Evolutionary conservation across 2,329 filamentous ascomycete species (phyloP).

Genomic region (Thermothelomyces thermophilus): DNA sequence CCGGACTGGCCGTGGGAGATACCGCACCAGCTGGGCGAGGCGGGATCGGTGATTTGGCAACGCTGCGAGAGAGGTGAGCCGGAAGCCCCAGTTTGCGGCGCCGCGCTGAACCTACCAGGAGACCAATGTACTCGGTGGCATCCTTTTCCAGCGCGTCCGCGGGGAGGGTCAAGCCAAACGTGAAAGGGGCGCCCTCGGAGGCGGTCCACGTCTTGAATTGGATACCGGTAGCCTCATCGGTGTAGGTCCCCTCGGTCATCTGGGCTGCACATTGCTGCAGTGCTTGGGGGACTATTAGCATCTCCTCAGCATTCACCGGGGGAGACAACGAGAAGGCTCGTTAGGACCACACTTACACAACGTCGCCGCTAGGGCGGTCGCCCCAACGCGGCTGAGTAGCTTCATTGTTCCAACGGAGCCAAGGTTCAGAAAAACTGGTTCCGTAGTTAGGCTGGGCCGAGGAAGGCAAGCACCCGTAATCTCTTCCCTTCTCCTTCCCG

Average conservation of each 20-base stretch:
- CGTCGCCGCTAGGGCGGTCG: conserved; percentile 22
- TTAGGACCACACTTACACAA: conserved; percentile 21
- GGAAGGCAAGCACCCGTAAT: conserved; percentile 16
- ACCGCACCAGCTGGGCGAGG: conserved; percentile 51
- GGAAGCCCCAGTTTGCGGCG: background rate
- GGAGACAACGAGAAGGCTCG: background rate
- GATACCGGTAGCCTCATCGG: conserved; percentile 22
- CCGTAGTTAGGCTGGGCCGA: conserved; percentile 14
- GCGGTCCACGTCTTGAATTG: conserved; percentile 23
- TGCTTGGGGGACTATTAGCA: conserved; percentile 12
- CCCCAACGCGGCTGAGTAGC: conserved; percentile 21
- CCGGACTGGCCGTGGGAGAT: conserved; percentile 43
- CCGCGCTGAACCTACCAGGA: conserved; percentile 33
- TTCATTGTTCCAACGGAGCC: conserved; percentile 23
- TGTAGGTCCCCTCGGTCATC: conserved; percentile 20
- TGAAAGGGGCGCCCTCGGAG: conserved; percentile 16
- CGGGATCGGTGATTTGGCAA: conserved; percentile 39
- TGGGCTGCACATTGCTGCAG: conserved; percentile 21
- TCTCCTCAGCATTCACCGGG: no score
- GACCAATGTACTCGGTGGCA: conserved; percentile 52
- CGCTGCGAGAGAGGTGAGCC: conserved; percentile 30
- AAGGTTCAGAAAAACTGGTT: conserved; percentile 13
- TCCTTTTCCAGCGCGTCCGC: conserved; percentile 39
- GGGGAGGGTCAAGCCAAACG: conserved; percentile 50
- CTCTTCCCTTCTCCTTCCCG: background rate